Percentiles rank a stretch among this genome's conserved stretches.
These are phyloP conservation scores for Margaritispora aquatica DNA, from an alignment of 495 filamentous ascomycete genomes.

Conservation along the genomic window DNA sequence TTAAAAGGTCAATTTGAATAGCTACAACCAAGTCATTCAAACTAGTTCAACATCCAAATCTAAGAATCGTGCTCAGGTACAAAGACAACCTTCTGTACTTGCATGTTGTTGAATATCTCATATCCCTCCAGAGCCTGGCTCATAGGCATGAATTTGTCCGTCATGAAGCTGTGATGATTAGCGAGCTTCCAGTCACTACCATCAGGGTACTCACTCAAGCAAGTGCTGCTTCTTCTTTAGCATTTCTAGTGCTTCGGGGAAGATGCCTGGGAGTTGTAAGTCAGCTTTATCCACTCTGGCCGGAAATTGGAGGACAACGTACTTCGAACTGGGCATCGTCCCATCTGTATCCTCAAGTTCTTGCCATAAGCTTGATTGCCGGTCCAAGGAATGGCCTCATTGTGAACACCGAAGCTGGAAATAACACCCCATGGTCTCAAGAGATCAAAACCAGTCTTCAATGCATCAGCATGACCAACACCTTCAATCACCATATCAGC, in stretches of 20 bases:
- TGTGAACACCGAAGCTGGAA: slow-evolving; percentile 88
- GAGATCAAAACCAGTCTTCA: slow-evolving; percentile 79
- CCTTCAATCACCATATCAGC: slow-evolving; percentile 92
- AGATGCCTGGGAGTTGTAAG: too few species aligned
- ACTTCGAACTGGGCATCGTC: slow-evolving; percentile 83
- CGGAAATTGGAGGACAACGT: slow-evolving; percentile 17
- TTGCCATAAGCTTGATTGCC: slow-evolving; percentile 83
- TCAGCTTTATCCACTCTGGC: not conserved
- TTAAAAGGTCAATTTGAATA: too few species aligned
- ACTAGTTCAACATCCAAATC: not conserved
- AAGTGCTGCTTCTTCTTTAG: slow-evolving; percentile 77
- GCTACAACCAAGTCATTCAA: not conserved
- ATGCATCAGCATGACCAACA: slow-evolving; percentile 76
- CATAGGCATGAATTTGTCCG: slow-evolving; percentile 88
- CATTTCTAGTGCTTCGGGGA: slow-evolving; percentile 68
- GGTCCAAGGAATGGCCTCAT: slow-evolving; percentile 83
- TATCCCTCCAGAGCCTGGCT: slow-evolving; percentile 81
- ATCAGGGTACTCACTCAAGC: slow-evolving; percentile 55
- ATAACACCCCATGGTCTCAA: slow-evolving; percentile 84
- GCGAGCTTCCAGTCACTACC: slow-evolving; percentile 16
- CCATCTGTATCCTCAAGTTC: slow-evolving; percentile 89
- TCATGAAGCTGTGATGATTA: slow-evolving; percentile 66
- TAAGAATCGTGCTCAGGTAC: slow-evolving; percentile 12
- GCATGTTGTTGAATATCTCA: slow-evolving; percentile 87
- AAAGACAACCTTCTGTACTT: slow-evolving; percentile 81